A percentile compares a stretch with the other conserved stretches of the same genome.
Conservation (phyloP, 257 asterid species). For the Paulownia fortunei region DNA sequence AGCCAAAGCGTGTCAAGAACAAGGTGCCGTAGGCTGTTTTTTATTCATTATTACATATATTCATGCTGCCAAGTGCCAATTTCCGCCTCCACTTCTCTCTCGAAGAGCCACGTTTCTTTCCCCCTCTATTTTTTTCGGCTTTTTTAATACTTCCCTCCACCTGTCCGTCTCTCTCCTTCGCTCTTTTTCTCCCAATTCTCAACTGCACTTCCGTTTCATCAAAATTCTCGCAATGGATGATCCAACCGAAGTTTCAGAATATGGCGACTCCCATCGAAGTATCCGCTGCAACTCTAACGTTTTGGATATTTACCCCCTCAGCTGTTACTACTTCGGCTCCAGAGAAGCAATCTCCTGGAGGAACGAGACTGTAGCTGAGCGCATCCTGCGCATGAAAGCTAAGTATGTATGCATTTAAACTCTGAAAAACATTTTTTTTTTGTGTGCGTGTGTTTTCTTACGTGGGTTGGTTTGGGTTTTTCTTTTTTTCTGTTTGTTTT, state of each 20-base stretch:
- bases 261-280: not conserved
- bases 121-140: too few relatives aligned
- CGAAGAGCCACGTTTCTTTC: conserved; percentile 42
- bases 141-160: too few relatives aligned
- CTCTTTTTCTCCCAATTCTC: not conserved
- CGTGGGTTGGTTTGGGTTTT: not conserved
- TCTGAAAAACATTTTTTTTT: not conserved
- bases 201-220: not conserved
- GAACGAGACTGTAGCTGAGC: conserved; percentile 53
- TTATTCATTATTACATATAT: not conserved
- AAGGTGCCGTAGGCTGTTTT: too few relatives aligned
- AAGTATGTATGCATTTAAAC: conserved; percentile 35
- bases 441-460: too few relatives aligned
- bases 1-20: too few relatives aligned
- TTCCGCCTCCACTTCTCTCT: conserved; percentile 36
- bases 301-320: conserved; percentile 56
- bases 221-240: conserved; percentile 28
- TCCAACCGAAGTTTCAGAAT: not conserved
- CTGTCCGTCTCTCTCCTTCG: too few relatives aligned
- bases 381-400: conserved; percentile 54
- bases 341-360: conserved; percentile 42
- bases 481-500: not conserved
- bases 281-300: not conserved
- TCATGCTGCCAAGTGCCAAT: not conserved
- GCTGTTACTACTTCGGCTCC: conserved; percentile 59